Base-by-base conservation (phyloP, 2,329 filamentous ascomycete species). In the Ascochyta fabae region DNA sequence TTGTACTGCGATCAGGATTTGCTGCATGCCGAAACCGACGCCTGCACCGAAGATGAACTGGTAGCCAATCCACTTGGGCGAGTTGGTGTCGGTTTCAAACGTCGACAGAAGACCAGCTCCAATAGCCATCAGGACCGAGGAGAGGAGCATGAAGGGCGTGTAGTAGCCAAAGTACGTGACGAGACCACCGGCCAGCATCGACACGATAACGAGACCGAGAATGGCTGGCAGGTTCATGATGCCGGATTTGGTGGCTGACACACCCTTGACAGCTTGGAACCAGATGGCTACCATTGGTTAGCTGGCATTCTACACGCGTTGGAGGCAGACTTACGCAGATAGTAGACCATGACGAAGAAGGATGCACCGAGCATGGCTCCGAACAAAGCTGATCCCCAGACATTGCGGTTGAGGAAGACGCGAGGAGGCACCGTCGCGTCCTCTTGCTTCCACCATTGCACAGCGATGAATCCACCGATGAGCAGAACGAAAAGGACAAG, bases 231-330 rank as follows among this genome's bases (percentile, higher is more conserved):
- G 69, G 55, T 80, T 80, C 71, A 78, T 77, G 59, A 82, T 80
- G 19, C 79, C 80, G 23, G 79, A 81, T 38, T 78, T 77, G 23
- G 76, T 76, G 5, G 80, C 78, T 0, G 72, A 73, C 1, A 72
- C 75, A 8, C 77, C 77, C 58, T 82, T 79, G 69, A 82, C 79
- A 16, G 79, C 79, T 59, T 81, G 78, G 75, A 77, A 82, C 80
- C 78, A 80, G 73, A 76, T 81, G 54, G 67, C 76, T 71, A 24
- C 8, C 4, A 10, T 8, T 13, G 44, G 39, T 69, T 56, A 69
- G 65, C 50, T 36, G 24, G 47, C 9, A 3, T 13, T 12, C 7
- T 13, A 9, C 27, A 7, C 4, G 10, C 7, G 3, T 5, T 15
- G 1, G 15, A 35, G 13, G 12, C 13, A 39, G 13, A 60, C 59